Percentiles rank a stretch among this genome's conserved stretches.
Evolutionary conservation across 768 basidiomycete genomes (phyloP).

Genomic region (Mycena haematopus): DNA sequence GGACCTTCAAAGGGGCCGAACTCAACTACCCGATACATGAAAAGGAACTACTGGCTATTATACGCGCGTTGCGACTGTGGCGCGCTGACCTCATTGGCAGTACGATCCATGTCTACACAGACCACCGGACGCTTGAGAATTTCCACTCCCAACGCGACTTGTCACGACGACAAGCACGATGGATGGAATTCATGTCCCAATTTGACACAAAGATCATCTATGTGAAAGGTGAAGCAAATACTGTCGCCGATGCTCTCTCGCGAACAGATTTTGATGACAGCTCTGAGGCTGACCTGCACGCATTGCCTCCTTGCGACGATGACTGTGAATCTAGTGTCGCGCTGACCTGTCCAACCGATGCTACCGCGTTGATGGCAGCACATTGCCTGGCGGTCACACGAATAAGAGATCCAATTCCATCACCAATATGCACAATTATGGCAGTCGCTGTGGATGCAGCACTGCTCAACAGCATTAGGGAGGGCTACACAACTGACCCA

Average conservation of each 20-base stretch:
- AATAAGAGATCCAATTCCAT: background rate
- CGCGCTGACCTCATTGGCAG: background rate
- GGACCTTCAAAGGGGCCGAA: background rate
- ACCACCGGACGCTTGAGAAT: background rate
- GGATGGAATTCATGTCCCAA: constrained; percentile 3
- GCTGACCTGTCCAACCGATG: background rate
- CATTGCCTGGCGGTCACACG: background rate
- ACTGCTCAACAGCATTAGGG: background rate
- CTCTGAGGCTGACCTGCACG: background rate
- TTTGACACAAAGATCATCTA: background rate
- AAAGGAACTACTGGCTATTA: background rate
- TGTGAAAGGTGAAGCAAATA: background rate
- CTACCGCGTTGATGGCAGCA: too few relatives aligned
- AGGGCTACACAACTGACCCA: constrained; percentile 11
- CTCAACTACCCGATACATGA: background rate
- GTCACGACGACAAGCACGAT: background rate
- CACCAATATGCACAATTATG: background rate
- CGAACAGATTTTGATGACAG: background rate
- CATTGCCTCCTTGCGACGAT: background rate
- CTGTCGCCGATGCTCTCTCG: background rate
- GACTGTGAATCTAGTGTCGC: background rate
- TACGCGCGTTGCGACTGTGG: background rate
- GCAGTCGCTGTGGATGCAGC: background rate
- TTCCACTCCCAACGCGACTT: background rate
- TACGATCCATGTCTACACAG: background rate